phyloP scores from a whole-genome alignment of 768 basidiomycete species.

The Podaxis mareebaensis region DNA sequence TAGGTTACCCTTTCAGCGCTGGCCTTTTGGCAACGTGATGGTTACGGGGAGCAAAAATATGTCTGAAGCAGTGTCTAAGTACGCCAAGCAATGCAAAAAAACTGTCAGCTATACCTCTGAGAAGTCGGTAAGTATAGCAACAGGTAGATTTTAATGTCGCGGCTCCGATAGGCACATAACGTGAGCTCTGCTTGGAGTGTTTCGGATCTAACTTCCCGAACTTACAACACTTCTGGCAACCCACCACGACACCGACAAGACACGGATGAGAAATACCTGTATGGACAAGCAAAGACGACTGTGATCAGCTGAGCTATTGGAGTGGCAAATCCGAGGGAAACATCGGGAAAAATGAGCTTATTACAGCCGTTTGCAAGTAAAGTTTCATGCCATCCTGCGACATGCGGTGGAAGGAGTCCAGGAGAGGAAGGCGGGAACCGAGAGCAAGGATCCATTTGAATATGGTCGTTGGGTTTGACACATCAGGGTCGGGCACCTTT shows the following conservation, averaged over 20 bases:
- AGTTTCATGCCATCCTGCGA: not conserved
- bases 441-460: not conserved
- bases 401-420: not conserved
- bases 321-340: not conserved
- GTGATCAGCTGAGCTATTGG: not conserved
- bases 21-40: not conserved
- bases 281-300: not conserved
- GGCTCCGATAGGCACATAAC: too few species aligned
- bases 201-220: not conserved
- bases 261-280: not conserved
- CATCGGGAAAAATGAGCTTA: not conserved
- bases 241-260: not conserved
- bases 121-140: not conserved
- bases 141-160: too few species aligned
- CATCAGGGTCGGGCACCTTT: slow-evolving; percentile 8
- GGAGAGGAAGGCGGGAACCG: slow-evolving; percentile 3
- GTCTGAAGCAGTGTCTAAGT: not conserved
- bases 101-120: not conserved
- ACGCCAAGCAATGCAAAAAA: not conserved
- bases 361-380: not conserved
- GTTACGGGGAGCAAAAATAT: not conserved
- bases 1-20: not conserved
- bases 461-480: not conserved
- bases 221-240: not conserved
- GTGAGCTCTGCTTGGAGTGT: too few species aligned